Conservation (phyloP, 805 yeast genomes). For the Candida maris region DNA sequence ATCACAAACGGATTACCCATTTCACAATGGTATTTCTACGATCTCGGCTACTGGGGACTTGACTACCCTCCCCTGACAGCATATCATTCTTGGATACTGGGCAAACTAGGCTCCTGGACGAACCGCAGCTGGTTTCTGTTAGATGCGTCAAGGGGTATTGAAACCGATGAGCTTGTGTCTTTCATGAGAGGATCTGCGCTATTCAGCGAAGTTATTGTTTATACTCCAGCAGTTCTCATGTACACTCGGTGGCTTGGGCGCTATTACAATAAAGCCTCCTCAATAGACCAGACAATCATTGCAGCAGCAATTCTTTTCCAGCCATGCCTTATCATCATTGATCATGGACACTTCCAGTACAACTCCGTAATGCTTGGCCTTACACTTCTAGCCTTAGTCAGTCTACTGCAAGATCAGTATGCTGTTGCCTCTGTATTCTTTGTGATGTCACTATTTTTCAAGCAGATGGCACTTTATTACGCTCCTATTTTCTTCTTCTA, state of each 20-base stretch:
- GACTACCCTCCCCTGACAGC: slow-evolving; percentile 98
- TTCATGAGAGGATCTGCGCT: slow-evolving; percentile 83
- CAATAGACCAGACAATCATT: slow-evolving; percentile 73
- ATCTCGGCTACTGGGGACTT: slow-evolving; percentile 90
- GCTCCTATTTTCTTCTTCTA: slow-evolving; percentile 85
- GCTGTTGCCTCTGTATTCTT: slow-evolving; percentile 73
- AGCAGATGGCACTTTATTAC: slow-evolving; percentile 94
- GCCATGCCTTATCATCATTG: slow-evolving; percentile 79
- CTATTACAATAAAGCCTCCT: slow-evolving; percentile 41
- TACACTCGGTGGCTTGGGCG: slow-evolving; percentile 71
- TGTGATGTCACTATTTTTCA: slow-evolving; percentile 74
- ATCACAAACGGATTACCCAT: slow-evolving; percentile 75
- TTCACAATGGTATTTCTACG: slow-evolving; percentile 82
- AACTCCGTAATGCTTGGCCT: slow-evolving; percentile 93
- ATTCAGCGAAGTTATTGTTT: slow-evolving; percentile 67
- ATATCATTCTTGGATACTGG: slow-evolving; percentile 79
- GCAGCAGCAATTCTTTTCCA: slow-evolving; percentile 79
- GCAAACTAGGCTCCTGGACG: slow-evolving; percentile 63
- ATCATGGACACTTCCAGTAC: slow-evolving; percentile 97
- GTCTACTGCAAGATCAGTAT: slow-evolving; percentile 59
- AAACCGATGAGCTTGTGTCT: slow-evolving; percentile 61
- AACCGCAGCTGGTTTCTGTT: slow-evolving; percentile 75
- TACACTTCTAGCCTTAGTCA: slow-evolving; percentile 62
- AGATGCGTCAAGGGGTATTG: slow-evolving; percentile 71
- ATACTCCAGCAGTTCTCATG: slow-evolving; percentile 75